phyloP scores from a whole-genome alignment of 2,329 filamentous ascomycete genomes.

The Pseudofabraea citricarpa region DNA sequence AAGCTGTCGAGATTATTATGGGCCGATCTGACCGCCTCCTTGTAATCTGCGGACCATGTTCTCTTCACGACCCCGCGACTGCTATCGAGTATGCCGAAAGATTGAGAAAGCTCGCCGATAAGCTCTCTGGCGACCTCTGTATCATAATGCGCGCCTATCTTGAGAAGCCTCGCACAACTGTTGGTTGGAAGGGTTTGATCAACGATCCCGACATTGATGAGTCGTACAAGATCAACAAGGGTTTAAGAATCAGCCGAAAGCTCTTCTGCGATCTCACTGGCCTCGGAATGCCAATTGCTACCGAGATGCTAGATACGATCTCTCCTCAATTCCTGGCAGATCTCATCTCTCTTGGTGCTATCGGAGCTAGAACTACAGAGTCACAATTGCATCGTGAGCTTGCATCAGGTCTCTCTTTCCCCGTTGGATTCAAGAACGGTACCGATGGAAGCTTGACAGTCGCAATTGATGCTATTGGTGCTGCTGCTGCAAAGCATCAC shows the following conservation, averaged over 20 bases:
- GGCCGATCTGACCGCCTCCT: conserved; percentile 68
- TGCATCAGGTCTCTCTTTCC: conserved; percentile 91
- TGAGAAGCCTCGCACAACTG: conserved; percentile 96
- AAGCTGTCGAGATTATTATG: conserved; percentile 38
- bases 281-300: conserved; percentile 88
- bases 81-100: conserved; percentile 84
- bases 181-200: conserved; percentile 98
- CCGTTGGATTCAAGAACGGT: conserved; percentile 99
- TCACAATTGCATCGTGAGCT: conserved; percentile 95
- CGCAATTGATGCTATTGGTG: conserved; percentile 92
- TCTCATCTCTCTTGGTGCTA: conserved; percentile 89
- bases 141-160: conserved; percentile 99
- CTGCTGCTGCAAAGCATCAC: conserved; percentile 81
- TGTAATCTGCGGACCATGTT: conserved; percentile 93
- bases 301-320: conserved; percentile 98
- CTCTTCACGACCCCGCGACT: conserved; percentile 86
- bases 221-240: conserved; percentile 99
- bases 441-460: conserved; percentile 89
- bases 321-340: conserved; percentile 97
- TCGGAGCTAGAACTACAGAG: conserved; percentile 94
- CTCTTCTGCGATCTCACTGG: conserved; percentile 88
- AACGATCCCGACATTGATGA: conserved; percentile 98
- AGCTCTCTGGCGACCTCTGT: conserved; percentile 76
- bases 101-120: conserved; percentile 71
- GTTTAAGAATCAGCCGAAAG: conserved; percentile 84